Conservation (phyloP, 2,329 filamentous ascomycete genomes). For the Xylariaceae sp. region DNA sequence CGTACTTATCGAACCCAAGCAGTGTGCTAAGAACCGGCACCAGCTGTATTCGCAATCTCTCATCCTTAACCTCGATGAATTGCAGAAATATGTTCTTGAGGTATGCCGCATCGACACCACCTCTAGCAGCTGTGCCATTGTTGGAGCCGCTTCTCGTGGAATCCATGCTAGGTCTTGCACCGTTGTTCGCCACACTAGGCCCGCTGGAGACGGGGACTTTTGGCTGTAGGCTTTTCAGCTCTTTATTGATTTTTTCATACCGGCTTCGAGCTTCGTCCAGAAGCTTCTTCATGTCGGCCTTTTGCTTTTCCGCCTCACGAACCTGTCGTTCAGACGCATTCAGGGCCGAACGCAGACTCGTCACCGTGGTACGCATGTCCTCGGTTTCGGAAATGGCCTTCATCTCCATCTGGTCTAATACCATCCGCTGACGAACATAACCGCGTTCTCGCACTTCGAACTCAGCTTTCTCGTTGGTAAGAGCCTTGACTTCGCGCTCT, state of each 20-base stretch:
- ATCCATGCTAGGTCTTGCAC: slow-evolving; percentile 40
- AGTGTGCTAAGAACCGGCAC: slow-evolving; percentile 73
- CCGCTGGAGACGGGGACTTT: slow-evolving; percentile 36
- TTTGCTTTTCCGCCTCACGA: slow-evolving; percentile 77
- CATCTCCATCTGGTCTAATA: slow-evolving; percentile 66
- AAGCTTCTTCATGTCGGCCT: slow-evolving; percentile 64
- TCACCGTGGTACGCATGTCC: slow-evolving; percentile 71
- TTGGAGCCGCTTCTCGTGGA: slow-evolving; percentile 41
- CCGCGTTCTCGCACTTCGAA: slow-evolving; percentile 68
- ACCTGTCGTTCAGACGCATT: slow-evolving; percentile 84
- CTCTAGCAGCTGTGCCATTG: slow-evolving; percentile 22
- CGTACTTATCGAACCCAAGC: slow-evolving; percentile 70
- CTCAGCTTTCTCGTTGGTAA: slow-evolving; percentile 70
- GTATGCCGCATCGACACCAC: slow-evolving; percentile 51
- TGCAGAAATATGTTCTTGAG: slow-evolving; percentile 76
- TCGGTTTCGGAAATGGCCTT: slow-evolving; percentile 66
- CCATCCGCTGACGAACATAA: slow-evolving; percentile 66
- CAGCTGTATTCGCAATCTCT: slow-evolving; percentile 66
- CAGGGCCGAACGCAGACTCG: slow-evolving; percentile 70
- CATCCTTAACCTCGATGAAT: slow-evolving; percentile 76
- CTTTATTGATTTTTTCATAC: slow-evolving; percentile 74
- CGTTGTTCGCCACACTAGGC: slow-evolving; percentile 28
- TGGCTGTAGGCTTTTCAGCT: slow-evolving; percentile 48
- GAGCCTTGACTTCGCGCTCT: slow-evolving; percentile 67
- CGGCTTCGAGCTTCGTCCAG: slow-evolving; percentile 72